Evolutionary conservation across 176 grass and related monocot species (phyloP).

Genomic region (Alopecurus myosuroides): DNA sequence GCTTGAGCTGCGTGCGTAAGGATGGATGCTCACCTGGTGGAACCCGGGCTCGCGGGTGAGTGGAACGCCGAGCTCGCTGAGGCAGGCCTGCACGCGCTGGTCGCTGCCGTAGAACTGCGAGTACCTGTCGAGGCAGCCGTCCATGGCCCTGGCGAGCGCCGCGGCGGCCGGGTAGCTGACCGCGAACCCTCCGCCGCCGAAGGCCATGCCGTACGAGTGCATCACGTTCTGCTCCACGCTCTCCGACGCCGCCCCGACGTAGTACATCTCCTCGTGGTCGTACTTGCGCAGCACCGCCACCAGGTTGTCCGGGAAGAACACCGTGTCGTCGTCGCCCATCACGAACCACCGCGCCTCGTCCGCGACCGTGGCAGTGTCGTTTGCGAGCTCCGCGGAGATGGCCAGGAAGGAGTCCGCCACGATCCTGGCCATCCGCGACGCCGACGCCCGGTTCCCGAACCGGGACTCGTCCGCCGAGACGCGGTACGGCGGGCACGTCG

Average conservation of each 20-base stretch:
- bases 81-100: slow-evolving; percentile 79
- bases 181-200: slow-evolving; percentile 89
- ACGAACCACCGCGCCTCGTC: slow-evolving; percentile 67
- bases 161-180: slow-evolving; percentile 79
- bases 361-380: not conserved
- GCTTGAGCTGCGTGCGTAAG: not conserved
- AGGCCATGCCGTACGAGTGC: slow-evolving; percentile 93
- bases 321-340: slow-evolving; percentile 97
- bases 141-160: slow-evolving; percentile 49
- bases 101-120: slow-evolving; percentile 75
- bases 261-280: slow-evolving; percentile 89
- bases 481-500: slow-evolving; percentile 65
- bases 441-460: slow-evolving; percentile 63
- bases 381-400: slow-evolving; percentile 10
- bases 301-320: slow-evolving; percentile 94
- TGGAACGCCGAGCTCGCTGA: slow-evolving; percentile 76
- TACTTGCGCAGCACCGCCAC: slow-evolving; percentile 79
- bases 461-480: slow-evolving; percentile 66
- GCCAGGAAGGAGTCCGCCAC: slow-evolving; percentile 65
- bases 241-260: slow-evolving; percentile 87
- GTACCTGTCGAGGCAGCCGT: slow-evolving; percentile 79
- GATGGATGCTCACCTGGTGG: slow-evolving; percentile 56
- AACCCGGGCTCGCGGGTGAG: slow-evolving; percentile 92
- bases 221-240: slow-evolving; percentile 92
- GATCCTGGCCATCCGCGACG: slow-evolving; percentile 77